These are phyloP conservation scores for Sechiopsis laciniata DNA, from an alignment of 306 rosid genomes.

Conservation along the genomic window DNA sequence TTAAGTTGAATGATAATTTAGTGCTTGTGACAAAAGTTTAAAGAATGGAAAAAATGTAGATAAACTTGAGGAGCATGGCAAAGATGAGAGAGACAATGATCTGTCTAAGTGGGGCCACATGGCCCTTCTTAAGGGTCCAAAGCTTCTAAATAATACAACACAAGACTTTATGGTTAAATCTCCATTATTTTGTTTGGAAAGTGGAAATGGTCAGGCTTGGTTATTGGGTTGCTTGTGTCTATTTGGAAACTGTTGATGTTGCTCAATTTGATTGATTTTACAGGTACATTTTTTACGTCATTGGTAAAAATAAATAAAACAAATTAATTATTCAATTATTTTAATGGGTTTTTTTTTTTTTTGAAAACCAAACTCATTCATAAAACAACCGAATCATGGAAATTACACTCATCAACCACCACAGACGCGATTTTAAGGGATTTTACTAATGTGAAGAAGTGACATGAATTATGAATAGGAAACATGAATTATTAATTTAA, in stretches of 20 bases:
- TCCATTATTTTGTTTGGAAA: slow-evolving; percentile 20
- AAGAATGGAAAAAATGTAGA: slow-evolving; percentile 42
- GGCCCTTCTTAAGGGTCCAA: slow-evolving; percentile 60
- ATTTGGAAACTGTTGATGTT: slow-evolving; percentile 16
- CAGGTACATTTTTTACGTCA: slow-evolving; percentile 16
- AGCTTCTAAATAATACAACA: slow-evolving; percentile 32
- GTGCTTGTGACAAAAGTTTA: not conserved
- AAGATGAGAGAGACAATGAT: slow-evolving; percentile 51
- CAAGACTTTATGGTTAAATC: slow-evolving; percentile 27
- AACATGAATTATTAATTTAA: no score
- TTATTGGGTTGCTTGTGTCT: slow-evolving; percentile 23
- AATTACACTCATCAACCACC: no score
- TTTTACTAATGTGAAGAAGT: no score
- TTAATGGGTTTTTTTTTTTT: no score
- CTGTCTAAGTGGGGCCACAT: slow-evolving; percentile 57
- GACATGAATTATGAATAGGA: no score
- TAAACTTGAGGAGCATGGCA: slow-evolving; percentile 51
- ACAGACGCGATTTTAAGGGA: no score
- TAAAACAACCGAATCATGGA: no score
- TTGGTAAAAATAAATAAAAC: no score
- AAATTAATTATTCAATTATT: no score
- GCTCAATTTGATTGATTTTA: slow-evolving; percentile 30
- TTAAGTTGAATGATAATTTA: not conserved
- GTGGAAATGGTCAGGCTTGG: slow-evolving; percentile 25
- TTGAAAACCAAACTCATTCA: no score